phyloP scores from a whole-genome alignment of 768 basidiomycete genomes.

The Austroboletus festivus region DNA sequence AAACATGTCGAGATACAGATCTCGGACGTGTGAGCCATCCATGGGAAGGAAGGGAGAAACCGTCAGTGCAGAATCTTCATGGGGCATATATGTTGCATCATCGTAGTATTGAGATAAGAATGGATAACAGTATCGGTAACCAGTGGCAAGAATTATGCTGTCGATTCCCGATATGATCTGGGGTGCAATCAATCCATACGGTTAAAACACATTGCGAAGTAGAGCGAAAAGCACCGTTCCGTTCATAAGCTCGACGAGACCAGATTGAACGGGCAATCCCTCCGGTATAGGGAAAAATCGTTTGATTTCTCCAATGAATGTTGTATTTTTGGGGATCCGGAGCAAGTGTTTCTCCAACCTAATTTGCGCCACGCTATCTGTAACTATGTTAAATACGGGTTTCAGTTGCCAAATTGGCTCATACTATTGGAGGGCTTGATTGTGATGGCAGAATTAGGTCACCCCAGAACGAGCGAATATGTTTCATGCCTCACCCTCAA shows the following conservation, averaged over 20 bases:
- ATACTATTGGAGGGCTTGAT: too few species aligned
- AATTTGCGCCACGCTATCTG: too few species aligned
- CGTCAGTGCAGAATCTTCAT: not conserved
- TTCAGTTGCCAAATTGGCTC: too few species aligned
- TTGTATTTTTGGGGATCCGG: slow-evolving; percentile 10
- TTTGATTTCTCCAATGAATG: slow-evolving; percentile 13
- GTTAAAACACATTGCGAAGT: not conserved
- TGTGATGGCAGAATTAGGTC: too few species aligned
- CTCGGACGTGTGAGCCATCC: slow-evolving; percentile 10
- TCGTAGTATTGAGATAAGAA: slow-evolving; percentile 19
- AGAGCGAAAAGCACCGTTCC: slow-evolving; percentile 6
- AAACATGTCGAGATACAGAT: slow-evolving; percentile 15
- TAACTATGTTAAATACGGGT: too few species aligned
- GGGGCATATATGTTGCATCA: not conserved
- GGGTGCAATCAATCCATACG: too few species aligned
- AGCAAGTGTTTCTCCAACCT: not conserved
- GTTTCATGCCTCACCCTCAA: slow-evolving; percentile 5
- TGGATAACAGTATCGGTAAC: slow-evolving; percentile 12
- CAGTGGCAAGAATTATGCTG: slow-evolving; percentile 12
- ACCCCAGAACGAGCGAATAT: too few species aligned
- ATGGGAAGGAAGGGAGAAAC: slow-evolving; percentile 9
- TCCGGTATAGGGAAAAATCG: slow-evolving; percentile 5
- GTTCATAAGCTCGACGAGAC: slow-evolving; percentile 12
- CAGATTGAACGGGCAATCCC: slow-evolving; percentile 12
- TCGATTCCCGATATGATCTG: slow-evolving; percentile 14